Evolutionary conservation across 1,284 basidiomycete species (phyloP), one percentile per base, ranked within the genome.

Genomic region (Cutaneotrichosporon sp.): DNA sequence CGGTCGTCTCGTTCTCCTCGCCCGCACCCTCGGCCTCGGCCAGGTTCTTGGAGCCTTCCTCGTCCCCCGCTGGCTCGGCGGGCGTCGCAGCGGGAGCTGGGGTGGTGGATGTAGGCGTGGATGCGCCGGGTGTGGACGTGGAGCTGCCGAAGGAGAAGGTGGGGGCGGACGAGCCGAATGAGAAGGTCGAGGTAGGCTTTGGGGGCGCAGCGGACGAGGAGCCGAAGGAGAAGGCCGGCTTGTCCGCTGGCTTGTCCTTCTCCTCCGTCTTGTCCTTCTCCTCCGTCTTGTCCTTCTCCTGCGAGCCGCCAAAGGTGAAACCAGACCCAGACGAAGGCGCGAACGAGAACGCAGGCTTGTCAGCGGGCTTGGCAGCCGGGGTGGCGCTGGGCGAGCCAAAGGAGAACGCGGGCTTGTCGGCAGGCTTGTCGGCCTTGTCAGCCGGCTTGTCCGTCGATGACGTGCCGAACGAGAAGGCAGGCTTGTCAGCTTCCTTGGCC

Each of bases 1-100:
- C 79, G 3, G 89, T 91, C 59, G 87, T 86, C 74, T 94, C 91
- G 47, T 88, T 83, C 75, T 94, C 89, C 79, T 93, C 91, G 18
- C 80, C 80, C 7, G 70, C 72, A 8, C 79, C 79, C 7, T 64
- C 66, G 2, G 61, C 65, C 29, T 71, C 69, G 3, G 74, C 75
- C 9, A 76, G 67, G 50, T 77, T 75, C 57, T 69, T 70, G 25
- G 69, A 66, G 1, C 63, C 60, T 54, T 70, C 75, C 1, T 65
- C 71, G 1, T 60, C 54, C 29, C 62, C 66, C 5, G 52, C 52
- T 7, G 60, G 65, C 20, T 64, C 63, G 42, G 58, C 67, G 16
- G 63, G 63, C 46, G 51, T 51, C 47, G 49, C 42, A 22, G 62
- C 22, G 5, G 64, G 24, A 14, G 29, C 29, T 14, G 51, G 46